Evolutionary conservation across 345 rosid species (phyloP).

Genomic region (Dipteronia dyeriana): DNA sequence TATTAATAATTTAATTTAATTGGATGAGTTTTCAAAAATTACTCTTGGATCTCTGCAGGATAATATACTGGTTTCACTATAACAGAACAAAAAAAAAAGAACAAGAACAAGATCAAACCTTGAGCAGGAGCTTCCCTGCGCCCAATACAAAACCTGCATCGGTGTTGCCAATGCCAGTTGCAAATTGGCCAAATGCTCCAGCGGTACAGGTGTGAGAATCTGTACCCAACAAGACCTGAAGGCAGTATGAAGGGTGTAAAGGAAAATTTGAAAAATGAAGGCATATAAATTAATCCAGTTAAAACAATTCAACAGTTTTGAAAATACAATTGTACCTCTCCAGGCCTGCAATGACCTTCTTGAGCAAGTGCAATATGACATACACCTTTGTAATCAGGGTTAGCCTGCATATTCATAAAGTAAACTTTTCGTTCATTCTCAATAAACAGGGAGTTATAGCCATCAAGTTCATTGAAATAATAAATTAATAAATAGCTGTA

Average conservation of each 20-base stretch:
- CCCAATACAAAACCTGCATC: conserved; percentile 98
- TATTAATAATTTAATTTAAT: not conserved
- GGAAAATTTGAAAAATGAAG: not conserved
- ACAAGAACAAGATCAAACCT: conserved; percentile 46
- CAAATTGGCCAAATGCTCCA: conserved; percentile 98
- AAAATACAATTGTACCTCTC: conserved; percentile 62
- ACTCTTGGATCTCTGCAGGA: not conserved
- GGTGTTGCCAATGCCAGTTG: conserved; percentile 97
- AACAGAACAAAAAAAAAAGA: not conserved
- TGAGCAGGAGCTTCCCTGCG: conserved; percentile 88
- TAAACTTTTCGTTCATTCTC: conserved; percentile 4
- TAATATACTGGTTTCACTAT: not conserved
- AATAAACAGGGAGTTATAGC: conserved; percentile 6
- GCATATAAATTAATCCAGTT: not conserved
- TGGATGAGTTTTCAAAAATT: not conserved
- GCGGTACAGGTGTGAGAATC: conserved; percentile 99
- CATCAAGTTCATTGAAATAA: not conserved
- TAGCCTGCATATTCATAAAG: conserved; percentile 55
- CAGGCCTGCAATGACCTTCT: conserved; percentile 99
- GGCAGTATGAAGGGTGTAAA: conserved; percentile 14
- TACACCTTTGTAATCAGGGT: conserved; percentile 98
- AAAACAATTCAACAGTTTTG: not conserved
- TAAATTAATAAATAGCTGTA: not conserved
- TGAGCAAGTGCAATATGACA: conserved; percentile 98
- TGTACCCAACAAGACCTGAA: conserved; percentile 87